Percentiles rank a stretch among this genome's conserved stretches.
phyloP scores from a whole-genome alignment of 1,139 yeast genomes.

The Candida sp. region DNA sequence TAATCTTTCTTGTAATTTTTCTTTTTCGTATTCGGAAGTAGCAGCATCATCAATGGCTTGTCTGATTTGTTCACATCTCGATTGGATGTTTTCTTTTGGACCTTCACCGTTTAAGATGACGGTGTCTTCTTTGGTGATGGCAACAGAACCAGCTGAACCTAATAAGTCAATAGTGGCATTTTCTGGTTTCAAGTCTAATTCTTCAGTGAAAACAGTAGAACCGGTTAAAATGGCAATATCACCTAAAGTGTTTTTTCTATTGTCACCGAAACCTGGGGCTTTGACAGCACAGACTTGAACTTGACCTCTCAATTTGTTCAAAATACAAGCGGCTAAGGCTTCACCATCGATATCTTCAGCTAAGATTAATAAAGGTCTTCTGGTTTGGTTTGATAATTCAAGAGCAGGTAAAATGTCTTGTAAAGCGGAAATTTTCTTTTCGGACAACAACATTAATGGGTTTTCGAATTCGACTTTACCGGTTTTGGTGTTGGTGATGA shows the following conservation, averaged over 20 bases:
- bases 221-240: slow-evolving; percentile 97
- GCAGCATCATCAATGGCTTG: slow-evolving; percentile 65
- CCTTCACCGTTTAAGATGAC: slow-evolving; percentile 97
- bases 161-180: slow-evolving; percentile 88
- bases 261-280: slow-evolving; percentile 99
- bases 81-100: slow-evolving; percentile 77
- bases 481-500: slow-evolving; percentile 93
- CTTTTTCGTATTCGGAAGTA: slow-evolving; percentile 94
- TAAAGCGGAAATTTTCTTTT: slow-evolving; percentile 91
- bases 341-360: slow-evolving; percentile 99
- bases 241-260: slow-evolving; percentile 97
- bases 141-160: slow-evolving; percentile 91
- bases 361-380: slow-evolving; percentile 92
- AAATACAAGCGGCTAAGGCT: slow-evolving; percentile 98
- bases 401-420: slow-evolving; percentile 93
- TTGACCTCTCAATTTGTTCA: slow-evolving; percentile 98
- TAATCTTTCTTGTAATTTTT: slow-evolving; percentile 96
- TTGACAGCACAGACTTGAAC: slow-evolving; percentile 98
- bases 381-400: slow-evolving; percentile 89
- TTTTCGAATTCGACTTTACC: slow-evolving; percentile 98
- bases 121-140: slow-evolving; percentile 97
- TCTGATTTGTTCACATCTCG: slow-evolving; percentile 97
- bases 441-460: slow-evolving; percentile 86
- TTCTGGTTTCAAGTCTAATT: slow-evolving; percentile 96
- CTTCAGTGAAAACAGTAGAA: slow-evolving; percentile 98